A percentile compares a stretch with the other conserved stretches of the same genome.
Evolutionary conservation across 768 basidiomycete genomes (phyloP).

Genomic region (Amanita thiersii): DNA sequence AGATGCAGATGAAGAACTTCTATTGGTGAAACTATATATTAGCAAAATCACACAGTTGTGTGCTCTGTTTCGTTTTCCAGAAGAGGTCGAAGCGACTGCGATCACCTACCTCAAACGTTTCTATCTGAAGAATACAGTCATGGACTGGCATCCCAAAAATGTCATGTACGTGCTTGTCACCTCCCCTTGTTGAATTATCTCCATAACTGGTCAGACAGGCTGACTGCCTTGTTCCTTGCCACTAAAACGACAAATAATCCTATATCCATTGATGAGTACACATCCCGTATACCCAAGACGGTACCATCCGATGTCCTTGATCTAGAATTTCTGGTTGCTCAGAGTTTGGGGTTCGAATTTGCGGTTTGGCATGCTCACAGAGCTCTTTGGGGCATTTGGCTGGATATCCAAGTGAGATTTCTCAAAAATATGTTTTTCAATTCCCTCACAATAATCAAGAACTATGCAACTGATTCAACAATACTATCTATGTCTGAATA

Average conservation of each 20-base stretch:
- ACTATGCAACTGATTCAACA: background rate
- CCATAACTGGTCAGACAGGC: constrained; percentile 41
- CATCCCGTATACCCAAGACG: constrained; percentile 75
- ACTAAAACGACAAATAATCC: constrained; percentile 97
- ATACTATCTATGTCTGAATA: constrained; percentile 30
- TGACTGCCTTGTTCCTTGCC: constrained; percentile 91
- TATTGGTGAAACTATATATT: constrained; percentile 85
- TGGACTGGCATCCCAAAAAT: constrained; percentile 99
- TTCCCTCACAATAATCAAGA: constrained; percentile 2
- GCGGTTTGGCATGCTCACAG: constrained; percentile 88
- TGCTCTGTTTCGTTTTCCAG: constrained; percentile 78
- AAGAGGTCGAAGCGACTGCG: constrained; percentile 91
- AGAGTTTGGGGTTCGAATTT: constrained; percentile 91
- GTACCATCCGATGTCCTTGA: constrained; percentile 80
- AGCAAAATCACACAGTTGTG: constrained; percentile 82
- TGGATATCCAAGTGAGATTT: constrained; percentile 83
- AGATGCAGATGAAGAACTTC: constrained; percentile 72
- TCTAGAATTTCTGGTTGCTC: constrained; percentile 92
- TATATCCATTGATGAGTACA: constrained; percentile 81
- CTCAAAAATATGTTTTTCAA: constrained; percentile 2
- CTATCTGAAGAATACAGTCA: constrained; percentile 95
- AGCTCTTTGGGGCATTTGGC: constrained; percentile 81
- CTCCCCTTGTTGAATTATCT: background rate
- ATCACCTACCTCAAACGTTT: constrained; percentile 92
- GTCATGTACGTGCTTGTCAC: constrained; percentile 66